phyloP scores from a whole-genome alignment of 257 asterid genomes.

The Dorcoceras hygrometricum region DNA sequence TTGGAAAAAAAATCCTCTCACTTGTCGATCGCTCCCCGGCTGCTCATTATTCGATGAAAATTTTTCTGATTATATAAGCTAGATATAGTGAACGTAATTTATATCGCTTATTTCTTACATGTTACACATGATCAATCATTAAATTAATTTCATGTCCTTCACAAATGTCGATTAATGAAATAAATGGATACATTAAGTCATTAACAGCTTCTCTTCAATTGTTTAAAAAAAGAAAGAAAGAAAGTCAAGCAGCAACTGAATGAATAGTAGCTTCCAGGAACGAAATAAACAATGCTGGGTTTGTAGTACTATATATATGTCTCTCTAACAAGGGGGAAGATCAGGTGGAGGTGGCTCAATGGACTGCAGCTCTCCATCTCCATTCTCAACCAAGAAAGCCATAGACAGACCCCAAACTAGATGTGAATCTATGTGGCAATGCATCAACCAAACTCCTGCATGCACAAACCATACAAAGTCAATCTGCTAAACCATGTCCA shows the following conservation, averaged over 20 bases:
- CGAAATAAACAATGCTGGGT: not conserved
- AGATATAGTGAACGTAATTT: no score
- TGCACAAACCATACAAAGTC: conserved; percentile 18
- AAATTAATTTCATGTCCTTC: not conserved
- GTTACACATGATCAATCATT: not conserved
- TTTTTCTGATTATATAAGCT: no score
- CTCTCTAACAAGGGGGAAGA: conserved; percentile 61
- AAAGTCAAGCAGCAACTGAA: not conserved
- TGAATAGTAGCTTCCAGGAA: not conserved
- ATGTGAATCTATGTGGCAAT: conserved; percentile 77
- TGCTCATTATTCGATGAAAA: no score
- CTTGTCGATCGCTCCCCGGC: no score
- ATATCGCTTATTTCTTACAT: no score
- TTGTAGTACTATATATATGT: no score
- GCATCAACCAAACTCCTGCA: conserved; percentile 75
- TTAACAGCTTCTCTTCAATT: not conserved
- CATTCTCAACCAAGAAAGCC: conserved; percentile 66
- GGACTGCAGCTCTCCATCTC: conserved; percentile 47
- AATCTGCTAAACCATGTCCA: not conserved
- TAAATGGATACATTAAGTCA: not conserved
- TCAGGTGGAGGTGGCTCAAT: conserved; percentile 65
- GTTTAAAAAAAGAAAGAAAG: no score
- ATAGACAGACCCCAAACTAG: conserved; percentile 57
- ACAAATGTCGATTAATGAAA: not conserved
- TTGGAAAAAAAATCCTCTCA: no score